Evolutionary conservation across 805 yeast species (phyloP).

Genomic region (Allodekkera sacchari): DNA sequence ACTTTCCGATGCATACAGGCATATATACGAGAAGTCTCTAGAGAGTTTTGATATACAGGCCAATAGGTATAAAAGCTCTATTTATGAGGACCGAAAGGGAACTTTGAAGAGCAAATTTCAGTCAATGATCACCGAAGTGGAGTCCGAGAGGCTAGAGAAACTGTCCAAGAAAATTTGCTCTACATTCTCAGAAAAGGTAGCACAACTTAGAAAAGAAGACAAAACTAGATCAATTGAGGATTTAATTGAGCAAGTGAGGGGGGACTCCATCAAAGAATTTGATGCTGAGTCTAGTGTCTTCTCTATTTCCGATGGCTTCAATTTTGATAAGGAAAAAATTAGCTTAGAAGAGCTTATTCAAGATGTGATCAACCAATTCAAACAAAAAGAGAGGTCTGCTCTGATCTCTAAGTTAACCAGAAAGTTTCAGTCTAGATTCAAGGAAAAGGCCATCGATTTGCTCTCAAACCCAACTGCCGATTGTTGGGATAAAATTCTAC

Average conservation of each 20-base stretch:
- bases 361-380: no score
- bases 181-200: constrained; percentile 20
- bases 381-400: constrained; percentile 31
- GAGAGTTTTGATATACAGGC: constrained; percentile 61
- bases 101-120: constrained; percentile 43
- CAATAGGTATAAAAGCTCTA: constrained; percentile 59
- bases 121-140: constrained; percentile 34
- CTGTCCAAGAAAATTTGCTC: constrained; percentile 27
- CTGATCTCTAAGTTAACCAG: constrained; percentile 38
- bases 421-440: constrained; percentile 36
- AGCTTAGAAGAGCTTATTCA: constrained; percentile 9
- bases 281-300: constrained; percentile 26
- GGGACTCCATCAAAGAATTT: constrained; percentile 19
- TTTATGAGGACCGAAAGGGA: constrained; percentile 55
- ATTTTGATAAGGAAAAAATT: constrained; percentile 21
- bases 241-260: constrained; percentile 16
- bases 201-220: constrained; percentile 8
- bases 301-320: constrained; percentile 23
- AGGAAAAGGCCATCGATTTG: constrained; percentile 40
- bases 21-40: constrained; percentile 36
- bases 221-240: constrained; percentile 19
- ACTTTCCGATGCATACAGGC: constrained; percentile 30
- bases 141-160: constrained; percentile 31
- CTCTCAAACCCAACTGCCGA: constrained; percentile 41
- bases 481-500: constrained; percentile 55